Evolutionary conservation across 2,329 filamentous ascomycete species (phyloP), one percentile per base, ranked within the genome.

Genomic region (Clonostachys sp.): DNA sequence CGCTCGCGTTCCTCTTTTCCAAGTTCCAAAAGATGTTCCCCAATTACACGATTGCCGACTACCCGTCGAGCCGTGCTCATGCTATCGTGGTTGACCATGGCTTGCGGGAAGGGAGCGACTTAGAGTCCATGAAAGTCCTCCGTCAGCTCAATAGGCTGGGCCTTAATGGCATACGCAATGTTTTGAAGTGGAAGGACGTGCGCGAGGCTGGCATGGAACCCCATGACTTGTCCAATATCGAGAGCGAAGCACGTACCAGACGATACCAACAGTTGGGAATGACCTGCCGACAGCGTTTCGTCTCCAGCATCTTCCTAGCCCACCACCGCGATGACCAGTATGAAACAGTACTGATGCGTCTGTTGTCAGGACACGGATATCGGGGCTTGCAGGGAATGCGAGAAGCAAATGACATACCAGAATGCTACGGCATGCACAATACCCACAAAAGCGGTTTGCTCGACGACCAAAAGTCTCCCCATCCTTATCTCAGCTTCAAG

Each of bases 301-400:
- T 87, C 5, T 67, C 65, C 5, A 79, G 80, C 17, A 63, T 97
- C 2, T 77, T 96, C 38, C 71, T 95, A 30, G 94, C 86, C 5
- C 94, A 99, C 61, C 94, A 99, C 62, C 74, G 79, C 51, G 91
- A 96, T 58, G 94, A 99, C 58, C 89, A 94, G 60, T 87, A 91
- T 48, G 94, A 99, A 68, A 96, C 91, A 0, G 76, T 95, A 5
- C 67, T 97, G 44, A 87, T 91, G 83, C 80, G 94, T 40, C 65
- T 97, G 35, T 66, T 85, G 9, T 72, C 74, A 4, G 83, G 85
- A 1, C 86, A 89, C 57, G 71, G 78, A 3, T 79, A 80, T n/a
- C 71, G 77, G n/a, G 91, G 89, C 0, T 70, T 96, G 33, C 71
- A 75, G 14, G 90, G 87, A 5, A 94, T 95, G 57, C 76, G 74